Conservation (phyloP, 1,139 yeast genomes). For the Yamadazyma jaroonii region DNA sequence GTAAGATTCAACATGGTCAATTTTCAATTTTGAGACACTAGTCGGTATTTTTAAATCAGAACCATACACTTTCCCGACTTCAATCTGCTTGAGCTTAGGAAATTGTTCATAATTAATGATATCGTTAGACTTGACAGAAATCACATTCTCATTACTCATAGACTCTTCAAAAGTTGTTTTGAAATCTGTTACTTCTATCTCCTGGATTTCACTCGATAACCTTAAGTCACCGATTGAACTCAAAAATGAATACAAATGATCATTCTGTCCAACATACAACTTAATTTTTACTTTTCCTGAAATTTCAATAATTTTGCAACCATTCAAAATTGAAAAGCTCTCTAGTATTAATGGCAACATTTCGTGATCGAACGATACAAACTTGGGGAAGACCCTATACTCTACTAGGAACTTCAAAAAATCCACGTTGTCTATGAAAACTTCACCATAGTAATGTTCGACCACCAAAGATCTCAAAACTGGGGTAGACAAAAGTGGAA, state of each 20-base stretch:
- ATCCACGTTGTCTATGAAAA: background rate
- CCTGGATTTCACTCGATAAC: background rate
- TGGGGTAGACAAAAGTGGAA: conserved; percentile 1
- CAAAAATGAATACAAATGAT: background rate
- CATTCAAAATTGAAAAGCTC: too few species aligned
- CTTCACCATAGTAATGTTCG: background rate
- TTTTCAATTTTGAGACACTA: background rate
- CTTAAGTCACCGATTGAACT: background rate
- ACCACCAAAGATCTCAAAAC: background rate
- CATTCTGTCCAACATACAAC: background rate
- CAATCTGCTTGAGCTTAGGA: background rate
- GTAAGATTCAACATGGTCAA: background rate
- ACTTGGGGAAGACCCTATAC: background rate
- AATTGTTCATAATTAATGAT: background rate
- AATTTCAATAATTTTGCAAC: too few species aligned
- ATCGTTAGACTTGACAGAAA: background rate
- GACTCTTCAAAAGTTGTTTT: background rate
- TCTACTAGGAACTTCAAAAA: background rate
- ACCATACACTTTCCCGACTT: background rate
- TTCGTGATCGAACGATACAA: too few species aligned
- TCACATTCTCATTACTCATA: conserved; percentile 1
- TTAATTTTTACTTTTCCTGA: too few species aligned
- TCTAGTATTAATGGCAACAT: too few species aligned
- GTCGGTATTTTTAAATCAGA: background rate
- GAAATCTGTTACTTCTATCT: background rate